phyloP scores from a whole-genome alignment of 2,329 filamentous ascomycete genomes.

The Fusarium hainanense region DNA sequence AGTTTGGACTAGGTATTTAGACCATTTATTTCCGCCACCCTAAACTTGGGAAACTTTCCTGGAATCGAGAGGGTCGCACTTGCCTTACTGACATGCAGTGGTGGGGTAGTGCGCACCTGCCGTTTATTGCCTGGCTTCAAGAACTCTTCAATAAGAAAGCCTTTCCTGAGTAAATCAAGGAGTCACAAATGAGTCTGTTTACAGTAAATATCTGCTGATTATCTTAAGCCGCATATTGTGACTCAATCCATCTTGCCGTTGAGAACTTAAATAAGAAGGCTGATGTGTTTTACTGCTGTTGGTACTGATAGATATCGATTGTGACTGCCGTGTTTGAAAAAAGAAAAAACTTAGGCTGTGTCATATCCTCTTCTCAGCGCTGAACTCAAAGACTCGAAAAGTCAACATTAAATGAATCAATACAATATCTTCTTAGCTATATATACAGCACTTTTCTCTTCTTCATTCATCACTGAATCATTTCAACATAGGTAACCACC shows the following conservation, averaged over 20 bases:
- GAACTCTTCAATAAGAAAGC: background rate
- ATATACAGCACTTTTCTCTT: background rate
- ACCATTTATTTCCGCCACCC: background rate
- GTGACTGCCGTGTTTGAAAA: background rate
- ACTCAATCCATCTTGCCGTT: background rate
- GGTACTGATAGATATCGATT: background rate
- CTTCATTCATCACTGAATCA: background rate
- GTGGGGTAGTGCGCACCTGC: background rate
- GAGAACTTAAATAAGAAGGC: background rate
- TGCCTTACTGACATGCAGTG: background rate
- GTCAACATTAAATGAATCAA: background rate
- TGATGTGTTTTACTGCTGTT: background rate
- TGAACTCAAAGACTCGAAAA: background rate
- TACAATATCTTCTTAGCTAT: background rate
- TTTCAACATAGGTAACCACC: background rate
- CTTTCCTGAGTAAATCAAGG: background rate
- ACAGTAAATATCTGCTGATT: rapidly evolving
- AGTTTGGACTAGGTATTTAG: rapidly evolving
- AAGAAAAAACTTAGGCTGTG: background rate
- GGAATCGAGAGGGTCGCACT: background rate
- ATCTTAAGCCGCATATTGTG: background rate
- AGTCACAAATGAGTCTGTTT: background rate
- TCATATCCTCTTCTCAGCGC: background rate
- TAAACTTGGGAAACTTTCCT: background rate
- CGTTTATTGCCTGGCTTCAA: background rate